Base-by-base conservation (phyloP, 306 rosid genomes). In the Inga laurina region DNA sequence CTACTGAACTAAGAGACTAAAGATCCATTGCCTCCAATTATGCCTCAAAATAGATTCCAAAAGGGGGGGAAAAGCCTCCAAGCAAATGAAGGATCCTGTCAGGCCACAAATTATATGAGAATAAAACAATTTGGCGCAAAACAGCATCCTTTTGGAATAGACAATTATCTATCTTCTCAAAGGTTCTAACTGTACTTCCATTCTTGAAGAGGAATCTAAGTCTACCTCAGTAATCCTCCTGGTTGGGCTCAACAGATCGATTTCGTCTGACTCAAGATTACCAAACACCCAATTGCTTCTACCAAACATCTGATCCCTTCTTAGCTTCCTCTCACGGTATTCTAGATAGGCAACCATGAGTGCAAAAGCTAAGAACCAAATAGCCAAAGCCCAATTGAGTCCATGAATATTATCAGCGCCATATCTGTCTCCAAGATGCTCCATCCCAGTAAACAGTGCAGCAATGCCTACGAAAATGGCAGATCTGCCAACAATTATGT, bases 131-230 rank as follows among this genome's bases (percentile, higher is more conserved):
- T 66, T 65, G 87, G 84, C 18, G 64, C 70, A 78, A 81, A 79
- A 80, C 45, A 57, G 85, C 44, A 56, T 72, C 30, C 30, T 27
- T 27, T 27, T 27, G 30, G 30, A 27, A 27, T 27, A 74, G 57
- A 70, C 66, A 74, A 79, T 77, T 71, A 73, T 69, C 90, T 94
- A 91, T 87, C 93, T 85, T 88, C 82, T 90, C 71, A 90, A 82
- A 85, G 99, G 94, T 91, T 93, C 97, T 88, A 95, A 85, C 73
- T 95, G 99, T 86, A 95, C 90, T 90, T 95, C 99, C 98, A 91
- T 88, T 83, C 88, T 90, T 65, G 71, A 88, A 46, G 91, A 92
- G 11, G 85, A 69, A 30, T 83, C 90, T 15, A 88, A 80, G 48
- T 84, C 94, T 79, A 78, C 89, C 78, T 85, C 90, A 68, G 91